Evolutionary conservation across 257 asterid genomes (phyloP).

Genomic region (Handroanthus guayacan): DNA sequence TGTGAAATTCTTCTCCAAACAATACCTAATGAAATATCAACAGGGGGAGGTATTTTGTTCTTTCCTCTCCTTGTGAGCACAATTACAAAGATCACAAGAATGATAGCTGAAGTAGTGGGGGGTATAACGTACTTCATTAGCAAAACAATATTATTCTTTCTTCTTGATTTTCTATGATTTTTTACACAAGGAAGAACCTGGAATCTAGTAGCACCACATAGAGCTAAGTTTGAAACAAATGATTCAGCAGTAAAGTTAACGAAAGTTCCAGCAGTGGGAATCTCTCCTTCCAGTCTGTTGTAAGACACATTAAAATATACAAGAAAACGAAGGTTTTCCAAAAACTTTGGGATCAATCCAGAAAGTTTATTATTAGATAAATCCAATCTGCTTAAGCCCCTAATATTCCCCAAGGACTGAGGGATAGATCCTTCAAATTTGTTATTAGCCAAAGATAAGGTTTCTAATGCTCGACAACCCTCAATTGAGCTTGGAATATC

Average conservation of each 20-base stretch:
- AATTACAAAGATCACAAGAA: background rate
- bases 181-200: background rate
- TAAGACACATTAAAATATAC: slow-evolving; percentile 35
- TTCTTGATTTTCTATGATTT: background rate
- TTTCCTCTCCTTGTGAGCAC: slow-evolving; percentile 25
- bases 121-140: slow-evolving; percentile 2
- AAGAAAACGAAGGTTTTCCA: slow-evolving; percentile 33
- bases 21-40: background rate
- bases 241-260: too few species aligned
- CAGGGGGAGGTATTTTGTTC: background rate
- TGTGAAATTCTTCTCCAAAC: slow-evolving; percentile 43
- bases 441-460: background rate
- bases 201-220: background rate
- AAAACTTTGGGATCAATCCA: slow-evolving; percentile 36
- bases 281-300: slow-evolving; percentile 31
- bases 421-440: slow-evolving; percentile 34
- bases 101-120: background rate
- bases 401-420: slow-evolving; percentile 31
- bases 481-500: slow-evolving; percentile 39
- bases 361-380: slow-evolving; percentile 36
- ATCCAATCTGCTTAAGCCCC: slow-evolving; percentile 38
- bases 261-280: background rate
- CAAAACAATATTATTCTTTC: background rate
- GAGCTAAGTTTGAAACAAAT: too few species aligned
- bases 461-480: slow-evolving; percentile 9